Conservation (phyloP, 2,329 filamentous ascomycete species). For the Knoxdaviesia capensis region DNA sequence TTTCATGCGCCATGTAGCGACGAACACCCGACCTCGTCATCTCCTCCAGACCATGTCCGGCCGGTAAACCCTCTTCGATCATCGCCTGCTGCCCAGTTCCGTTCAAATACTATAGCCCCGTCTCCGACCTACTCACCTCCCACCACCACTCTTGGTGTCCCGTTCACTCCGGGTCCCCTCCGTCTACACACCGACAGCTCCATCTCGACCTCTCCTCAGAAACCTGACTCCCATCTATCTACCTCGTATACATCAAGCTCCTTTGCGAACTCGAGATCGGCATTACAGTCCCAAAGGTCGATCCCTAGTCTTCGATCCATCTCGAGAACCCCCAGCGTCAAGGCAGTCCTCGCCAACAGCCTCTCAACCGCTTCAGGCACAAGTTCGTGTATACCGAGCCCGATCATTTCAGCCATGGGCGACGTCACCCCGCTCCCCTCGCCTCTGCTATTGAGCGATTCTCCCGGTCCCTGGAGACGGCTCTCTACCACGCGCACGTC, state of each 20-base stretch:
- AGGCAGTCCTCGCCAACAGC: constrained; percentile 29
- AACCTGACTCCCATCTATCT: background rate
- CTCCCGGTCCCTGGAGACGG: constrained; percentile 45
- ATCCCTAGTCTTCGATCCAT: constrained; percentile 27
- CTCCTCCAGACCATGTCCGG: background rate
- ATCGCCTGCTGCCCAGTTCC: constrained; percentile 1
- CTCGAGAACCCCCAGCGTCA: constrained; percentile 40
- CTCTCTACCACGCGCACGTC: constrained; percentile 26
- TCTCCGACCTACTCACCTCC: constrained; percentile 7
- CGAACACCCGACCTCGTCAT: background rate
- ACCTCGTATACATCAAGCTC: background rate
- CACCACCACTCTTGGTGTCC: background rate
- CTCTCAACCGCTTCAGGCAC: constrained; percentile 32
- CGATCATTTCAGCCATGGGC: constrained; percentile 54
- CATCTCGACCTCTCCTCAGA: constrained; percentile 13
- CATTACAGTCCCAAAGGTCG: constrained; percentile 18
- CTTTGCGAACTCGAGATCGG: too few species aligned
- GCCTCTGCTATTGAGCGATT: constrained; percentile 44
- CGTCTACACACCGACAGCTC: constrained; percentile 19
- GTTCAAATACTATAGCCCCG: constrained; percentile 5
- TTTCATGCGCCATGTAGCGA: background rate
- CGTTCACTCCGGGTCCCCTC: constrained; percentile 3
- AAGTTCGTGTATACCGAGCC: constrained; percentile 51
- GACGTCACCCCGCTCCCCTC: constrained; percentile 65
- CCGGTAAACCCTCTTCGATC: background rate